Evolutionary conservation across 768 basidiomycete species (phyloP).

Genomic region (Leccinum broughii): DNA sequence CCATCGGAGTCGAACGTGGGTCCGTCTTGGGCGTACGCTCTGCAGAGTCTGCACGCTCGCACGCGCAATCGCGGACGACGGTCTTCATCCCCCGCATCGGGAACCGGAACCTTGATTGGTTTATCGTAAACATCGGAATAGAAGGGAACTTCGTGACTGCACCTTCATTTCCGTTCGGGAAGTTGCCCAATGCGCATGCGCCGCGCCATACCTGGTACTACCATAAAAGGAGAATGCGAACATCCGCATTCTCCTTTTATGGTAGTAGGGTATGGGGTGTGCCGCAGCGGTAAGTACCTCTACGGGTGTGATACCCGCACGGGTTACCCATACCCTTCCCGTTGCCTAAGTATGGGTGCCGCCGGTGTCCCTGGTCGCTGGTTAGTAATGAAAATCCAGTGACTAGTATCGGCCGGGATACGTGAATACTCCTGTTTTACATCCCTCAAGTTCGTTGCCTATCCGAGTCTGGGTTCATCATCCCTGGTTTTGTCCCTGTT

Average conservation of each 20-base stretch:
- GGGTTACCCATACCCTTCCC: too few relatives aligned
- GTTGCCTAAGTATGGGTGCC: background rate
- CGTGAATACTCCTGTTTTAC: background rate
- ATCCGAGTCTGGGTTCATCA: background rate
- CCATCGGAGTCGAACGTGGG: background rate
- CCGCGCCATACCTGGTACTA: too few relatives aligned
- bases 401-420: background rate
- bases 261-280: too few relatives aligned
- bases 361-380: background rate
- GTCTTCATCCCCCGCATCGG: background rate
- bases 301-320: too few relatives aligned
- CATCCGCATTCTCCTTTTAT: too few relatives aligned
- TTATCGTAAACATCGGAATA: background rate
- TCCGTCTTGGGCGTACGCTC: background rate
- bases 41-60: background rate
- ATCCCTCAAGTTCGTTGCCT: background rate
- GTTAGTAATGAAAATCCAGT: slow-evolving; percentile 7
- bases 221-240: too few relatives aligned
- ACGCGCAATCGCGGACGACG: background rate
- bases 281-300: too few relatives aligned
- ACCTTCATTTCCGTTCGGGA: background rate
- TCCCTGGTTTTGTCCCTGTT: background rate
- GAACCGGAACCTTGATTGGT: background rate
- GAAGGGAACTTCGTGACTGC: background rate
- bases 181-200: background rate